These are phyloP conservation scores for Cryptosporidium sp. DNA, from an alignment of 169 alveolate genomes.

Conservation along the genomic window DNA sequence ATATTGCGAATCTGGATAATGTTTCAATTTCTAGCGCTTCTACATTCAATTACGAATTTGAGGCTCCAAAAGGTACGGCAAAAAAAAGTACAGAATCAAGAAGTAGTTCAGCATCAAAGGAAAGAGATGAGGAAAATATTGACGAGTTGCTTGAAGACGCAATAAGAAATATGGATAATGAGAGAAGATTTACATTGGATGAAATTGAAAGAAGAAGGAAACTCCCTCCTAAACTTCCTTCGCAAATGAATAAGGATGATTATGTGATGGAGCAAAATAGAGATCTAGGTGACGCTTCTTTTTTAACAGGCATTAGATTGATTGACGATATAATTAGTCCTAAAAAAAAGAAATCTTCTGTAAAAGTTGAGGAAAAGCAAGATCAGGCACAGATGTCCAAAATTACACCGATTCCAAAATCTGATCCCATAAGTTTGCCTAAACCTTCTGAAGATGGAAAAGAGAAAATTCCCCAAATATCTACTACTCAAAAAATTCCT, in stretches of 20 bases:
- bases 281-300: neutral
- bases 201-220: neutral
- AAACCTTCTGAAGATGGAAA: neutral
- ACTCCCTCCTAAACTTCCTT: neutral
- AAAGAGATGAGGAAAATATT: neutral
- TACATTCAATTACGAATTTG: conserved; percentile 15
- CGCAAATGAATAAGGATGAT: neutral
- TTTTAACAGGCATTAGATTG: neutral
- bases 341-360: neutral
- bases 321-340: neutral
- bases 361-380: neutral
- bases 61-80: neutral
- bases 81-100: neutral
- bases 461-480: neutral
- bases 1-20: neutral
- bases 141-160: neutral
- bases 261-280: neutral
- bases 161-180: neutral
- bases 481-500: no score
- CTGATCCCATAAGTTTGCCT: neutral
- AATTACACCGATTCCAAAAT: neutral
- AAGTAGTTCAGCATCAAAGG: neutral
- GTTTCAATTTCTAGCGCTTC: conserved; percentile 51
- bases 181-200: no score
- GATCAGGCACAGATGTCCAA: neutral